A percentile compares a stretch with the other conserved stretches of the same genome.
Conservation (phyloP, 768 basidiomycete genomes). For the Megacollybia marginata region DNA sequence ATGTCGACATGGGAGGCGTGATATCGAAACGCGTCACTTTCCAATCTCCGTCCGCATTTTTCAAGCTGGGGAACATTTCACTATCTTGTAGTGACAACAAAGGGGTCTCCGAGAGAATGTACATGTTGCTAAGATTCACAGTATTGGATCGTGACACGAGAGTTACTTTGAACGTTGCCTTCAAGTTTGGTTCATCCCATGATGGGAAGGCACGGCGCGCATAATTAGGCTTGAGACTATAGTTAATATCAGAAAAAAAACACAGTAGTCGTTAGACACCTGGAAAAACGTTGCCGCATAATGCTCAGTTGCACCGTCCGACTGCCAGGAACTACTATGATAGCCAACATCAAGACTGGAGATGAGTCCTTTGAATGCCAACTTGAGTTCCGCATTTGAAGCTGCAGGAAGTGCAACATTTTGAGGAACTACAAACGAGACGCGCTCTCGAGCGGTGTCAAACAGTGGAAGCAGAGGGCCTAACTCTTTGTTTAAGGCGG, state of each 20-base stretch:
- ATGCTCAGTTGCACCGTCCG: constrained; percentile 44
- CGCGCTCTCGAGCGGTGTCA: constrained; percentile 62
- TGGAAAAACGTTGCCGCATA: constrained; percentile 89
- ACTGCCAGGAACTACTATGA: constrained; percentile 49
- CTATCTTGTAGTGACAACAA: neutral
- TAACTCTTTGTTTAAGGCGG: constrained; percentile 8
- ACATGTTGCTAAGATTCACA: constrained; percentile 63
- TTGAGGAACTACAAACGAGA: constrained; percentile 49
- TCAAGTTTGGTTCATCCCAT: constrained; percentile 72
- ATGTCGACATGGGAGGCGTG: constrained; percentile 64
- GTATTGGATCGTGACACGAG: constrained; percentile 51
- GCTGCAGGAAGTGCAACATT: constrained; percentile 47
- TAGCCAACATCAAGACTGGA: constrained; percentile 75
- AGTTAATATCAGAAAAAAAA: neutral
- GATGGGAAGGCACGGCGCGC: constrained; percentile 74
- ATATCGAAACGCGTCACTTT: constrained; percentile 55
- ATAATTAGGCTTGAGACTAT: constrained; percentile 59
- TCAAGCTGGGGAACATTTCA: constrained; percentile 17
- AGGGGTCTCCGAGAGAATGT: constrained; percentile 32
- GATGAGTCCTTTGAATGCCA: constrained; percentile 65
- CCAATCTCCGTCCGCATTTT: constrained; percentile 33
- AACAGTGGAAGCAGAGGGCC: constrained; percentile 36
- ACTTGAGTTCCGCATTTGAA: constrained; percentile 61
- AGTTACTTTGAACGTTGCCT: constrained; percentile 54
- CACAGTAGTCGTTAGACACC: constrained; percentile 23